Evolutionary conservation across 2,329 filamentous ascomycete genomes (phyloP).

Genomic region (Samsoniella hepiali): DNA sequence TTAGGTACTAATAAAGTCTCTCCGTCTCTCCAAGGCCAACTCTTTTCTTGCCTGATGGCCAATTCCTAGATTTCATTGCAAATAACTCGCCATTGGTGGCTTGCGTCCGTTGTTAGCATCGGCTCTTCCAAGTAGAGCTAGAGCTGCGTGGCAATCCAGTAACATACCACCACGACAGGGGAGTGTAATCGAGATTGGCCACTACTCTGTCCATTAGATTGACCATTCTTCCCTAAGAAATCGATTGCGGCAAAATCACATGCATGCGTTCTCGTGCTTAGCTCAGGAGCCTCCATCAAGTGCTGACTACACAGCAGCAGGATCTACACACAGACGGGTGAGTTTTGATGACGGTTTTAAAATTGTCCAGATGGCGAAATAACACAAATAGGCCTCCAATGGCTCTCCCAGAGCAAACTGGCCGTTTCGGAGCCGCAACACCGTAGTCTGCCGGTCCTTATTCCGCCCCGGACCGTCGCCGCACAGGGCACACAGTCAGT

Average conservation of each 20-base stretch:
- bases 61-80: background rate
- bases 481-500: conserved; percentile 7
- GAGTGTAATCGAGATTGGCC: background rate
- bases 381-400: too few relatives aligned
- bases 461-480: background rate
- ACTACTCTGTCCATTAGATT: background rate
- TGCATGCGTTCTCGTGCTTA: background rate
- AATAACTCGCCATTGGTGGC: background rate
- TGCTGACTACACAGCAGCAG: background rate
- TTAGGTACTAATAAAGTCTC: too few relatives aligned
- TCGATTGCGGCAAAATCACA: background rate
- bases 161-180: background rate
- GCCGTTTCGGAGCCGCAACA: background rate
- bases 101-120: background rate
- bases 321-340: too few relatives aligned
- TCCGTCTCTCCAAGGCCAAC: too few relatives aligned
- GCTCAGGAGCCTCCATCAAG: background rate
- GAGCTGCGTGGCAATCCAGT: background rate
- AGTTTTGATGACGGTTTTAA: too few relatives aligned
- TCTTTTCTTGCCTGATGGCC: background rate
- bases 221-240: background rate
- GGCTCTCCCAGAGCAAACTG: background rate
- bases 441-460: background rate
- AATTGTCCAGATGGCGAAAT: too few relatives aligned
- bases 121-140: background rate